Evolutionary conservation across 495 filamentous ascomycete genomes (phyloP), one percentile per base, ranked within the genome.

Genomic region (Haplographium delicatum): DNA sequence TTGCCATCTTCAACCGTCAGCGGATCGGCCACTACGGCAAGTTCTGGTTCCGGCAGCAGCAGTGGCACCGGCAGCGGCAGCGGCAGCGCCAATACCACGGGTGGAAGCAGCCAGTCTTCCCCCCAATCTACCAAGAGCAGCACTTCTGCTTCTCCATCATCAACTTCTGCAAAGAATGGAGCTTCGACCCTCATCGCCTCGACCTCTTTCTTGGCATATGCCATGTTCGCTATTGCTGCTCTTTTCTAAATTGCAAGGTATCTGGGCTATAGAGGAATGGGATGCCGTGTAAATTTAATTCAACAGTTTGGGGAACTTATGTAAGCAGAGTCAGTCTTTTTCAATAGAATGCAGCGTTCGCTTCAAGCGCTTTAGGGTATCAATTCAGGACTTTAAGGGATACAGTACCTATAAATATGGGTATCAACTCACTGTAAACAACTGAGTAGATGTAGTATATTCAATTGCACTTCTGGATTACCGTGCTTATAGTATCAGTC

Each of bases 161-260:
- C 1, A 13, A 25, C 39, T 13, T 8, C 7, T 16, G 22, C 39
- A 4, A 26, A 26, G 39, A 43, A n/a, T 22, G 20, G 19, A 10
- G 39, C 20, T 43, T 43, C 19, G 8, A 43, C 3, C 8, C 10
- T 43, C 39, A 23, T 13, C 5, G 39, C 39, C 2, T 43, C 39
- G 39, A n/a, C 20, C 39, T 25, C 26, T 19, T 43, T 43, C 39
- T 26, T 43, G n/a, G 23, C 15, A 43, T 43, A 6, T 26, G 39
- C 20, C 39, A 25, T 43, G 39, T 43, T 43, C 20, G 39, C 15
- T 5, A 15, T 7, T 38, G 34, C 34, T 10, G 24, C 39, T 26
- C 39, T 43, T 43, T 43, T 43, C 39, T 43, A 43, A 26, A n/a
- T 19, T 8, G 35, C 7, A 19, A 13, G 6, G 22, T 19, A 39